Conservation (phyloP, 345 rosid species). For the Turnera subulata region DNA sequence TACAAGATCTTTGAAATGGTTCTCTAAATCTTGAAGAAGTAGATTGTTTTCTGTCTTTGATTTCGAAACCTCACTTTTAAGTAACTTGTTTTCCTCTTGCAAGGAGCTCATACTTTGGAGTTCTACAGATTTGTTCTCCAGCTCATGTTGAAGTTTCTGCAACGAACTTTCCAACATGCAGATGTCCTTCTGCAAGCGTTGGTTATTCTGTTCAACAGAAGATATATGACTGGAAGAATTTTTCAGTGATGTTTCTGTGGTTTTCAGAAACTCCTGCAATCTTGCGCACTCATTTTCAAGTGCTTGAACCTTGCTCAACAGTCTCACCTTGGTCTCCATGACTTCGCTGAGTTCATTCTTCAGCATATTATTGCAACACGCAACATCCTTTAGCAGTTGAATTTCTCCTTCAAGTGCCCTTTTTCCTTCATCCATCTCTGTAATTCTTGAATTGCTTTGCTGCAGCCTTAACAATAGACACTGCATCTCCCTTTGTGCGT, state of each 20-base stretch:
- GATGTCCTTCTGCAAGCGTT: conserved; percentile 26
- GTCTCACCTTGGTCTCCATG: conserved; percentile 19
- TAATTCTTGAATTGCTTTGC: conserved; percentile 22
- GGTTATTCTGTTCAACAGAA: conserved; percentile 26
- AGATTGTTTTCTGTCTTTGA: conserved; percentile 31
- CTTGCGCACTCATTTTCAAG: conserved; percentile 32
- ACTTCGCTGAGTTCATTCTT: conserved; percentile 29
- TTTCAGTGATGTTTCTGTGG: conserved; percentile 31
- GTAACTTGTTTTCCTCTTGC: conserved; percentile 30
- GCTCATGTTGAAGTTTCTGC: conserved; percentile 22
- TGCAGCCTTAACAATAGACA: conserved; percentile 34
- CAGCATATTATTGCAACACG: conserved; percentile 24
- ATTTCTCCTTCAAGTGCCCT: conserved; percentile 27
- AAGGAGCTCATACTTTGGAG: conserved; percentile 22
- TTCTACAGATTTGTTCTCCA: conserved; percentile 27
- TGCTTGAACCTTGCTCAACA: conserved; percentile 34
- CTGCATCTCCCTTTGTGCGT: conserved; percentile 28
- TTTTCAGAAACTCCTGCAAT: conserved; percentile 29
- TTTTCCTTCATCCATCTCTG: conserved; percentile 36
- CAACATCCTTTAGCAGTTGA: conserved; percentile 28
- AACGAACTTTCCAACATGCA: conserved; percentile 25
- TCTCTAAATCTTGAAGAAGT: conserved; percentile 46
- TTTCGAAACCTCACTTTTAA: conserved; percentile 33
- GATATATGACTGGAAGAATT: conserved; percentile 18
- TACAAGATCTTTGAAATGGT: conserved; percentile 41